Base-by-base conservation (phyloP, 768 basidiomycete species). In the Suillus hirtellus region DNA sequence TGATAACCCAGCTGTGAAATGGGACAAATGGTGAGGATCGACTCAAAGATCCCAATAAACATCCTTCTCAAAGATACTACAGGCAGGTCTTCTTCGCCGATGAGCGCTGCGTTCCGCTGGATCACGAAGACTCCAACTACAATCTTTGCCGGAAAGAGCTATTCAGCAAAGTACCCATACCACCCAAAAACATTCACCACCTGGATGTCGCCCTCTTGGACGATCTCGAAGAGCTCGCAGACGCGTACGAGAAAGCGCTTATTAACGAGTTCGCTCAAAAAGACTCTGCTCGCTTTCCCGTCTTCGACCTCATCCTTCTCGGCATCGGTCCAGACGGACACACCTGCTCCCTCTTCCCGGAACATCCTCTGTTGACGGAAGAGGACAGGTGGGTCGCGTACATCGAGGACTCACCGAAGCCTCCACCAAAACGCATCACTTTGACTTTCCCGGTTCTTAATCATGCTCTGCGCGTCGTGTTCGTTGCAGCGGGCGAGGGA, bases 71-170 rank as follows among this genome's bases (percentile, higher is more conserved):
- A 2, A 0, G n/a, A 50, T 9, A 43, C 12, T 35, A 37, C 73
- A 99, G 96, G 97, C 95, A 98, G 67, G 88, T 99, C 70, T 99
- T 91, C 79, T 99, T 97, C 72, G 94, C 89, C 37, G 97, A 99
- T 76, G 97, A 99, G 78, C 92, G 97, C 60, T 86, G 88, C 65
- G 97, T 99, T 27, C 94, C 95, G 9, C 87, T 97, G 72, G 89
- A 97, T 80, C 83, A 96, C 77, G 82, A 87, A 42, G 96, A 99
- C 73, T 97, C 95, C 35, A 99, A 99, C 76, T 94, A 97, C 81
- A 70, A 75, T 17, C 85, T 93, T 58, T 93, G 90, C 80, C 79
- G 75, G 40, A 80, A 85, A 60, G 81, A 85, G 63, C 86, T 99
- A 70, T 94, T 92, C 76, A 85, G 86, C 65, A 88, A 92, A 68